These are phyloP conservation scores for Phytophthora cactorum DNA, from an alignment of 352 stramenopile species.

Conservation along the genomic window DNA sequence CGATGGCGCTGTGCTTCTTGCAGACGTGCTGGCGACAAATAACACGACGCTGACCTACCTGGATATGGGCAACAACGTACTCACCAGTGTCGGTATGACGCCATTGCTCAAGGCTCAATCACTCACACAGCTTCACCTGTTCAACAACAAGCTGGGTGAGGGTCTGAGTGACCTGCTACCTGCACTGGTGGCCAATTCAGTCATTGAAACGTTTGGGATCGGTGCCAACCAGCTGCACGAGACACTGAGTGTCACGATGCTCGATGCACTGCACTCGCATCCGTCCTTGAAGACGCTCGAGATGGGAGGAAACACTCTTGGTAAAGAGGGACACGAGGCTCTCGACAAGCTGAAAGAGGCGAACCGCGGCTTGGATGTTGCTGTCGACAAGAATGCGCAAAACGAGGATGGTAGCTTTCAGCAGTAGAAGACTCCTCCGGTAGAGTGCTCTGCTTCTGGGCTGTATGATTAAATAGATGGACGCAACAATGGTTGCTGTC, in stretches of 20 bases:
- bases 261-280: constrained; percentile 68
- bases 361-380: constrained; percentile 73
- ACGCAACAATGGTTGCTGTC: constrained; percentile 20
- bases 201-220: constrained; percentile 68
- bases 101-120: constrained; percentile 49
- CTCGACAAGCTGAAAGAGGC: constrained; percentile 64
- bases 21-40: constrained; percentile 33
- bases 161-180: constrained; percentile 59
- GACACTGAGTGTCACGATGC: constrained; percentile 60
- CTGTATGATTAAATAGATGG: constrained; percentile 44
- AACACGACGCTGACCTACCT: constrained; percentile 60
- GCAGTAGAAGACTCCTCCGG: constrained; percentile 21
- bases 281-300: constrained; percentile 79
- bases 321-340: constrained; percentile 64
- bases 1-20: constrained; percentile 48
- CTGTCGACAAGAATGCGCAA: constrained; percentile 81
- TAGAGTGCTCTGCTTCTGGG: constrained; percentile 9
- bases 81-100: constrained; percentile 56
- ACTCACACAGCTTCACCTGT: constrained; percentile 72
- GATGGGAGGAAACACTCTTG: constrained; percentile 85
- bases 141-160: constrained; percentile 75
- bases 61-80: constrained; percentile 74
- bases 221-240: constrained; percentile 79
- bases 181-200: constrained; percentile 53
- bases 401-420: constrained; percentile 67